These are phyloP conservation scores for Arachnomyces sp. DNA, from an alignment of 2,329 filamentous ascomycete genomes.

Conservation along the genomic window DNA sequence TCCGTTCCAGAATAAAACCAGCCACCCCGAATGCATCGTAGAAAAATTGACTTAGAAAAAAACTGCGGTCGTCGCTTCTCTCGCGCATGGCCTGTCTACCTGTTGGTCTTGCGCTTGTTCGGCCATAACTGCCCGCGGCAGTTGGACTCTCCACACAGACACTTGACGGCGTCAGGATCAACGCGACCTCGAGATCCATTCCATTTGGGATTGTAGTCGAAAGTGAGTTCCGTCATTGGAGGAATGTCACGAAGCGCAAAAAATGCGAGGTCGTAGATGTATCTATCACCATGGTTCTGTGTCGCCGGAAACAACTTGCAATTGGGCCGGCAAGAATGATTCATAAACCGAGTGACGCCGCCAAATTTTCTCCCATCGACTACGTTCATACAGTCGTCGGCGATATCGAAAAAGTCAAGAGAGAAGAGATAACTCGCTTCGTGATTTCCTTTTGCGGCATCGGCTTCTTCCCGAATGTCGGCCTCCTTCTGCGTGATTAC, in stretches of 20 bases:
- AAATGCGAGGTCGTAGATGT: conserved; percentile 41
- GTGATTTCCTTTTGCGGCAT: conserved; percentile 16
- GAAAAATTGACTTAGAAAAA: too few species aligned
- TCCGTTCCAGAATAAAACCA: too few species aligned
- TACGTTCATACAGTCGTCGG: conserved; percentile 28
- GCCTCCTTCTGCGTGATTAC: conserved; percentile 32
- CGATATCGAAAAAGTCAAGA: conserved; percentile 30
- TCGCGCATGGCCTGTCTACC: conserved; percentile 7
- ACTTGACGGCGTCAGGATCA: conserved; percentile 33
- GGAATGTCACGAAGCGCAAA: conserved; percentile 38
- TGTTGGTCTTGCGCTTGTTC: conserved; percentile 27
- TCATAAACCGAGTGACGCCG: conserved; percentile 39
- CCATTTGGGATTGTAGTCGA: conserved; percentile 38
- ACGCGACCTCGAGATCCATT: conserved; percentile 7
- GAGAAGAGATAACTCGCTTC: conserved; percentile 36
- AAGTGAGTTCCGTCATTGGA: conserved; percentile 37
- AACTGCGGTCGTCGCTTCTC: too few species aligned
- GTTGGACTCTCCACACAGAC: conserved; percentile 36
- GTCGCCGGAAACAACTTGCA: conserved; percentile 38
- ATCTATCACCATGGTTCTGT: conserved; percentile 31
- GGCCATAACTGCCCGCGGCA: conserved; percentile 41
- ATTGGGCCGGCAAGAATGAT: conserved; percentile 43
- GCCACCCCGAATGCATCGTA: too few species aligned
- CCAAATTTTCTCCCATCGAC: conserved; percentile 39
- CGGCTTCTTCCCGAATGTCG: conserved; percentile 29